Conservation (phyloP, 768 basidiomycete genomes). For the Lyophyllum atratum region DNA sequence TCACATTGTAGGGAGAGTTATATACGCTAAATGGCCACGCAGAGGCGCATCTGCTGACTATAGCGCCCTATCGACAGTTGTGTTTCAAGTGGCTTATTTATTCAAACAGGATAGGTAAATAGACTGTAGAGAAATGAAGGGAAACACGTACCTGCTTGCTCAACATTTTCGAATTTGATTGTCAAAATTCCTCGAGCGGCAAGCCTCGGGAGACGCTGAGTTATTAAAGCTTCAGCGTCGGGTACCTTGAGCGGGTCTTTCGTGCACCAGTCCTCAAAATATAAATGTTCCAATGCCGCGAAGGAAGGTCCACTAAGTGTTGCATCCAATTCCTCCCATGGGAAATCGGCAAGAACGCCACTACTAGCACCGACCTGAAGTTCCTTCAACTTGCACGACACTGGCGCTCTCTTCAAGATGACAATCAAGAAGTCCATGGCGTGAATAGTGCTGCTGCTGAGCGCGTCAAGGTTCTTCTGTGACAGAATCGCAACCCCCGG, state of each 20-base stretch:
- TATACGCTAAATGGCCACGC: too few relatives aligned
- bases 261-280: neutral
- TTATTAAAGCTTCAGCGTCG: neutral
- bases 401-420: neutral
- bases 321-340: neutral
- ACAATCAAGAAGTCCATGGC: neutral
- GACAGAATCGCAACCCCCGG: neutral
- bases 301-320: neutral
- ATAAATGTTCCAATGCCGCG: neutral
- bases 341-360: neutral
- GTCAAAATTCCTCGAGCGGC: neutral
- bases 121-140: too few relatives aligned
- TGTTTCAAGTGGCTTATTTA: too few relatives aligned
- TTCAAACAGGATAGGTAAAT: too few relatives aligned
- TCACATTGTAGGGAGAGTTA: too few relatives aligned
- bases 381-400: neutral
- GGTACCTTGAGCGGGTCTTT: neutral
- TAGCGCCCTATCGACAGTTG: too few relatives aligned
- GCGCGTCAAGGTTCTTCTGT: neutral
- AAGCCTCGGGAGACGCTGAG: neutral
- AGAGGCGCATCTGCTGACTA: too few relatives aligned
- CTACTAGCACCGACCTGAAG: neutral
- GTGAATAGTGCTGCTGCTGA: neutral
- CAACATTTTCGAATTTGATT: neutral
- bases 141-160: too few relatives aligned